Conservation (phyloP, 2,329 filamentous ascomycete genomes). For the Purpureocillium lavendulum region DNA sequence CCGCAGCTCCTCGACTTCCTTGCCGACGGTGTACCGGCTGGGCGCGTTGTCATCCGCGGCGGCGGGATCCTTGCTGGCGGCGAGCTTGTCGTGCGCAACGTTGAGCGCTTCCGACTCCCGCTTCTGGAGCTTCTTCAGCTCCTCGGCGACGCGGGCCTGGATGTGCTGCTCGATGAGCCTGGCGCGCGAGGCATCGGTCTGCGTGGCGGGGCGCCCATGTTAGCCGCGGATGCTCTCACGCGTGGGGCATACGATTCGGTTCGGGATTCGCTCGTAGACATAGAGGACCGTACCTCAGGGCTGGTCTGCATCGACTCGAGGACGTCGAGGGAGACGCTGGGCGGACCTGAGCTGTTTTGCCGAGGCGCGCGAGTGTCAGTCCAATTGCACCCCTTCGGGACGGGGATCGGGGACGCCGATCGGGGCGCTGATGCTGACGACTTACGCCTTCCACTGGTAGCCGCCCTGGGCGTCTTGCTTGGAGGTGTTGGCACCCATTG, state of each 20-base stretch:
- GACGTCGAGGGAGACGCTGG: conserved; percentile 67
- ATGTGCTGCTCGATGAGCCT: conserved; percentile 80
- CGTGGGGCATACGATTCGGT: no score
- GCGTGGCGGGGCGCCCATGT: conserved; percentile 6
- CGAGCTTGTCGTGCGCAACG: conserved; percentile 57
- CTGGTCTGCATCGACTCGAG: conserved; percentile 76
- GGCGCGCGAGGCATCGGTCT: conserved; percentile 85
- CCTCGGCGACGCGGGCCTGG: conserved; percentile 75
- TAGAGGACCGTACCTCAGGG: conserved; percentile 58
- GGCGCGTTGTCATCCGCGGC: conserved; percentile 11
- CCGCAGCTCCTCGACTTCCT: conserved; percentile 51
- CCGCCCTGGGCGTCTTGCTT: conserved; percentile 32
- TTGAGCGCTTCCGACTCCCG: conserved; percentile 62
- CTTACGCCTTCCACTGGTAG: conserved; percentile 49
- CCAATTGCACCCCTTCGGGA: not conserved
- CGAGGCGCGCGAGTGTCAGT: not conserved
- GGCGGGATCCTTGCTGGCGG: conserved; percentile 30
- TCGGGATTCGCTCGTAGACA: no score
- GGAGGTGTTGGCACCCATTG: conserved; percentile 50
- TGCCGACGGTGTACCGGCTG: conserved; percentile 42
- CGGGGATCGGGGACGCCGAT: not conserved
- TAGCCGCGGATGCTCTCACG: conserved; percentile 6
- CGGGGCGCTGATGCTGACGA: conserved; percentile 5
- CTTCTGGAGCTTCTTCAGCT: conserved; percentile 72
- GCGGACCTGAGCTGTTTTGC: conserved; percentile 32